These are phyloP conservation scores for Blumeriella jaapii DNA, from an alignment of 2,329 filamentous ascomycete species.

Conservation along the genomic window DNA sequence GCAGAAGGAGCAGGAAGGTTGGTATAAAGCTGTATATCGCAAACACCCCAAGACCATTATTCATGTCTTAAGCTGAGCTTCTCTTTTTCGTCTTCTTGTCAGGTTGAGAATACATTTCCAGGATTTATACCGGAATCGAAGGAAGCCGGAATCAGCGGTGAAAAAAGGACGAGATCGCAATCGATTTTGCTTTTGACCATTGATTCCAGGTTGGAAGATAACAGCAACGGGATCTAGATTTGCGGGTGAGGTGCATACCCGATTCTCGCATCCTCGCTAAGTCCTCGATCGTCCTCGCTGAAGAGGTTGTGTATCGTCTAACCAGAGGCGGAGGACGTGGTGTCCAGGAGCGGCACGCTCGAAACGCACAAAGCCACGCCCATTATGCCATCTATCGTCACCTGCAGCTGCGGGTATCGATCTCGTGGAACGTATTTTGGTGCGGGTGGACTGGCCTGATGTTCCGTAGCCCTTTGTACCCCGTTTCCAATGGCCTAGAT, in stretches of 20 bases:
- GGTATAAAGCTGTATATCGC: no score
- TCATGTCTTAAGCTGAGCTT: no score
- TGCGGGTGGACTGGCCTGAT: conserved; percentile 63
- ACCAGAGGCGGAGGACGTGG: conserved; percentile 63
- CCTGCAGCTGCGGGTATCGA: conserved; percentile 48
- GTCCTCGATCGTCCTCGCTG: conserved; percentile 52
- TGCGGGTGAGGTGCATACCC: conserved; percentile 74
- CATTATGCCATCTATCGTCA: conserved; percentile 70
- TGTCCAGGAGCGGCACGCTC: conserved; percentile 64
- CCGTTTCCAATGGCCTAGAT: conserved; percentile 75
- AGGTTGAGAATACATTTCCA: conserved; percentile 54
- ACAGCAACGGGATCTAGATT: no score
- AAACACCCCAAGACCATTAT: no score
- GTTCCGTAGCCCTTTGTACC: conserved; percentile 58
- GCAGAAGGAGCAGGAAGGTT: no score
- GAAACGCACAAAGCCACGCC: conserved; percentile 67
- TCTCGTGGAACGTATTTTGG: conserved; percentile 64
- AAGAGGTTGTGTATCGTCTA: conserved; percentile 60
- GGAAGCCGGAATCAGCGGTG: no score
- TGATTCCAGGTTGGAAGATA: no score
- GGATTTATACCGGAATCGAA: no score
- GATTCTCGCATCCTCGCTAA: conserved; percentile 53
- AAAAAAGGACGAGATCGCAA: no score
- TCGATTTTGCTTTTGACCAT: conserved; percentile 52
- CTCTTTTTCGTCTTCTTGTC: conserved; percentile 54